Percentiles rank a stretch among this genome's conserved stretches.
Evolutionary conservation across 2,329 filamentous ascomycete genomes (phyloP).

Genomic region (Sporothrix euskadiensis): DNA sequence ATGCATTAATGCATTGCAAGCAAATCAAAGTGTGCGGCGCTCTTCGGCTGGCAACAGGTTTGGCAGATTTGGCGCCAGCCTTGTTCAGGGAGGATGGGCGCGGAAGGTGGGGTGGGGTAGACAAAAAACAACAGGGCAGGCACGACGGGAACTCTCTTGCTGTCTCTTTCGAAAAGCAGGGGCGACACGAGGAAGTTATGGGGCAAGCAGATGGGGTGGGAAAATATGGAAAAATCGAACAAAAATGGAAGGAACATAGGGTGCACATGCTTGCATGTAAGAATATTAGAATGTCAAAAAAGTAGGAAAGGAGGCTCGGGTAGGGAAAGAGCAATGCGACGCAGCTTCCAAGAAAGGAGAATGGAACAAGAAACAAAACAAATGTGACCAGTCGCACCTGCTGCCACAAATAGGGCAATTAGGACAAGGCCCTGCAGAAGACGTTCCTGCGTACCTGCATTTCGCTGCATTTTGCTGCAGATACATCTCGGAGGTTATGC

Average conservation of each 20-base stretch:
- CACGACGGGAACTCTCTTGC: background rate
- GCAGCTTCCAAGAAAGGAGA: background rate
- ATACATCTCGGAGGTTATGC: conserved; percentile 10
- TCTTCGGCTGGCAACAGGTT: conserved; percentile 1
- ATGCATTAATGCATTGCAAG: conserved; percentile 33
- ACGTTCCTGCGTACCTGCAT: conserved; percentile 18
- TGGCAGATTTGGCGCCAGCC: conserved; percentile 23
- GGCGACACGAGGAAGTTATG: conserved; percentile 15
- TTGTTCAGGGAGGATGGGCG: conserved; percentile 9
- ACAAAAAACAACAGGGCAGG: background rate
- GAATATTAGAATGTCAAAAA: background rate
- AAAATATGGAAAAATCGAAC: background rate
- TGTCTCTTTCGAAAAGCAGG: background rate
- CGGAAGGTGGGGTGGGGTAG: background rate
- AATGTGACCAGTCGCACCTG: conserved; percentile 14
- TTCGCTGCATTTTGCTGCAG: conserved; percentile 7
- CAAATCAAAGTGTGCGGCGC: conserved; percentile 21
- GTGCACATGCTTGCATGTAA: background rate
- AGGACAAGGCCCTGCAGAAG: conserved; percentile 3
- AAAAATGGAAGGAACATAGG: background rate
- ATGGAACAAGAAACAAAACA: conserved; percentile 8
- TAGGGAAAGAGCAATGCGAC: background rate
- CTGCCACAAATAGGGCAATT: conserved; percentile 1
- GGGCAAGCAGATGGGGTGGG: background rate
- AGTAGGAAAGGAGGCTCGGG: background rate